Base-by-base conservation (phyloP, 2,329 filamentous ascomycete species). In the Claviceps humidiphila region DNA sequence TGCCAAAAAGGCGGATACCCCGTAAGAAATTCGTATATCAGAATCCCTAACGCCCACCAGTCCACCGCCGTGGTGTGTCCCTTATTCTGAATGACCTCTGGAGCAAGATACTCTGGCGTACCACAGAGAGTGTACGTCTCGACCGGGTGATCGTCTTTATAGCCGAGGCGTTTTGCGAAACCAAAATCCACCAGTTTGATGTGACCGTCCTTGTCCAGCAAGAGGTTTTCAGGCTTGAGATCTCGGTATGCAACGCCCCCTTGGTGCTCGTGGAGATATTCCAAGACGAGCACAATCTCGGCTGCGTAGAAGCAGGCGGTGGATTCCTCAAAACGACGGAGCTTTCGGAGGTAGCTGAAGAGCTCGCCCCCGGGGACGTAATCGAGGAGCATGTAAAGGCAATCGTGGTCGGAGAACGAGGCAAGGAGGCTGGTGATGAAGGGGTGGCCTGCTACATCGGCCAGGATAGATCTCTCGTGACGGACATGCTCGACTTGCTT, bases 1-100 rank as follows among this genome's bases (percentile, higher is more conserved):
- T 90, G 84, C 85, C 87, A 93, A 64, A 91, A 93, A 0, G 87
- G 87, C 14, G 87, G 87, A 62, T 90, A 89, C 30, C 87, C 87
- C 9, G 87, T 89, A 48, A 91, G 71, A 63, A 91, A 91, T 64
- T 93, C 87, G 66, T 89, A 91, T 54, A 91, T 82, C 53, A 93
- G 68, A 58, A 91, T 89, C 26, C 87, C 87, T 58, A 93, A 74
- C 0, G 87, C 87, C 87, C 87, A 91, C 87, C 87, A 91, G 71
- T 91, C 87, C 39, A 91, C 87, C 14, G 87, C 85, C 2, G 79
- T 82, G 2, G 79, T 83, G 62, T 85, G 81, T 13, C 85, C 87
- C 64, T 87, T 89, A 64, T 88, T 89, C 58, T 88, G 81, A 59
- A 91, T 90, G 43, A 91, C 87, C 69, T 91, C 87, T 5, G 87